phyloP scores from a whole-genome alignment of 176 grass and related monocot species.

The Juncus effusus region DNA sequence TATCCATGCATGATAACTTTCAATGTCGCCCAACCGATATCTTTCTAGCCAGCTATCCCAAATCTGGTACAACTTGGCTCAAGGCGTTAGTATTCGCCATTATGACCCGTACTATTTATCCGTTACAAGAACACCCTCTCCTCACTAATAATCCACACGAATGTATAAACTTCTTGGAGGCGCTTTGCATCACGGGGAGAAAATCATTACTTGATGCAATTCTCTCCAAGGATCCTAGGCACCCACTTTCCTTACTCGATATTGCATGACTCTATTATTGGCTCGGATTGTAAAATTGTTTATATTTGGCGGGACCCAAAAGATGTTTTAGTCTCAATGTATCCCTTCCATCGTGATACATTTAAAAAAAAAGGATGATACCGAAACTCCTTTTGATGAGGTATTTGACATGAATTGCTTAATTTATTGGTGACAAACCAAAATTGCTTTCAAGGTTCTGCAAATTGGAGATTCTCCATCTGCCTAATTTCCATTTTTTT shows the following conservation, averaged over 20 bases:
- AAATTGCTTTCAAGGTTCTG: no score
- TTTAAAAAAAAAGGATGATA: background rate
- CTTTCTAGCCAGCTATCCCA: slow-evolving; percentile 11
- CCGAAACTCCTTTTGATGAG: background rate
- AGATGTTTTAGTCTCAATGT: background rate
- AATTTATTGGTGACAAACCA: no score
- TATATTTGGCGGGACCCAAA: slow-evolving; percentile 21
- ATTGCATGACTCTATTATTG: background rate
- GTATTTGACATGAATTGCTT: background rate
- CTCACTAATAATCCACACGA: slow-evolving; percentile 3
- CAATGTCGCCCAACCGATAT: background rate
- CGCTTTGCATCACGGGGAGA: background rate
- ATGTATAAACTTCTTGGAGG: background rate
- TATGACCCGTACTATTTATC: background rate
- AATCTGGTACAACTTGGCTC: slow-evolving; percentile 35
- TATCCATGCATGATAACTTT: background rate
- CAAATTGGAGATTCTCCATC: no score
- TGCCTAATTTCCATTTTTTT: no score
- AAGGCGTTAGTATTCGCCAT: slow-evolving; percentile 5
- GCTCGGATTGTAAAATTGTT: background rate
- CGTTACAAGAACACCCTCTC: background rate
- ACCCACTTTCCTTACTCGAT: slow-evolving; percentile 16
- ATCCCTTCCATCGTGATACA: slow-evolving; percentile 18
- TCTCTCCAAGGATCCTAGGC: background rate
- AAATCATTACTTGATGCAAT: background rate